Percentiles rank a stretch among this genome's conserved stretches.
These are phyloP conservation scores for Galerina sulciceps DNA, from an alignment of 768 basidiomycete species.

Conservation along the genomic window DNA sequence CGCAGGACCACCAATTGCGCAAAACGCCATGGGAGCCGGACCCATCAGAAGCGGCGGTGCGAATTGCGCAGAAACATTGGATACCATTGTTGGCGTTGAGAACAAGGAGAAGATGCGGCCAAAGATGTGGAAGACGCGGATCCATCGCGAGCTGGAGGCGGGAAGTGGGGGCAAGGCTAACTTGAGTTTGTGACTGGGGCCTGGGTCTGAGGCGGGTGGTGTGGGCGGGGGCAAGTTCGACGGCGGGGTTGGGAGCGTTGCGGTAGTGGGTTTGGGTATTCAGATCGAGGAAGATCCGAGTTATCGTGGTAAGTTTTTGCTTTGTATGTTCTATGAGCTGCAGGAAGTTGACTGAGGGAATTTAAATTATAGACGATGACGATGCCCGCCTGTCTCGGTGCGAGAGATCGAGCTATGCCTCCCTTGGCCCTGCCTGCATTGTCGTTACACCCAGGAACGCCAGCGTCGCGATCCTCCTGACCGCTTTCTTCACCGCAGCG, in stretches of 20 bases:
- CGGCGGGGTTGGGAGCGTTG: background rate
- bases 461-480: no score
- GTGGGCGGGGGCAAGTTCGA: background rate
- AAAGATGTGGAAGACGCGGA: constrained; percentile 63
- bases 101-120: constrained; percentile 56
- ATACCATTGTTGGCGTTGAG: background rate
- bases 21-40: constrained; percentile 2
- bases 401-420: background rate
- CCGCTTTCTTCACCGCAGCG: background rate
- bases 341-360: background rate
- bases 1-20: constrained; percentile 12
- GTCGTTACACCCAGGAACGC: background rate
- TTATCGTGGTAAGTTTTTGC: no score
- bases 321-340: background rate
- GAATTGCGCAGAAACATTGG: no score
- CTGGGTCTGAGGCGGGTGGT: background rate
- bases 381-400: background rate
- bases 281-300: constrained; percentile 12
- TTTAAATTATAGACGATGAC: background rate
- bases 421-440: constrained; percentile 1
- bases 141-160: constrained; percentile 32
- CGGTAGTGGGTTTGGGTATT: constrained; percentile 7
- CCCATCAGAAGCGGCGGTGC: background rate
- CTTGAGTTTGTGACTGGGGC: background rate
- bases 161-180: constrained; percentile 14